Evolutionary conservation across 257 asterid genomes (phyloP).

Genomic region (Nicotiana otophora): DNA sequence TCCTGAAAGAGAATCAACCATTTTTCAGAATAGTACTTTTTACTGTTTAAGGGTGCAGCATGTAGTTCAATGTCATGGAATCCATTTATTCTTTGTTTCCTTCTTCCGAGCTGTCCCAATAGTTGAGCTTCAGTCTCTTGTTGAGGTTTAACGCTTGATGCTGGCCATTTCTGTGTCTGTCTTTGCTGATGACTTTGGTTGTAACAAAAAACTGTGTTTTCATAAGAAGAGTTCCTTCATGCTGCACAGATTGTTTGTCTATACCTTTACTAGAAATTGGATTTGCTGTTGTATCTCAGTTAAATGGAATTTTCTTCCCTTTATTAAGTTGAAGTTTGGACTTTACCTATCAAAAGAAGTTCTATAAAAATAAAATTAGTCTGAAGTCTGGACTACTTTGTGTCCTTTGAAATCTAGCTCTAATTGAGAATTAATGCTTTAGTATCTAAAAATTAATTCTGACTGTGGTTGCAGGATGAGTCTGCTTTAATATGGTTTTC

Average conservation of each 20-base stretch:
- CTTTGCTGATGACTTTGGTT: neutral
- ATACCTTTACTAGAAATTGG: neutral
- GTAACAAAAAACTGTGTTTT: neutral
- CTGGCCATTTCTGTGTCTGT: conserved; percentile 3
- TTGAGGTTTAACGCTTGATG: neutral
- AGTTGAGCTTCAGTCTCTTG: neutral
- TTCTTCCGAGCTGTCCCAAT: neutral
- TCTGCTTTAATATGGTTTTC: conserved; percentile 91
- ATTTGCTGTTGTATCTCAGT: neutral
- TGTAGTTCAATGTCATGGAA: neutral
- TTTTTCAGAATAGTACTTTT: neutral
- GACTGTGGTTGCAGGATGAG: conserved; percentile 59
- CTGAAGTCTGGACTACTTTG: conserved; percentile 10
- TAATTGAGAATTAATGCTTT: neutral
- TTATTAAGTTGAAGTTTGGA: neutral
- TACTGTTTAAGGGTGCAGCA: neutral
- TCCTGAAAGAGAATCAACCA: neutral
- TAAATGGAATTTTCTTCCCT: neutral
- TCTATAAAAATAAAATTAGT: neutral
- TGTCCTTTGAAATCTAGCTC: neutral
- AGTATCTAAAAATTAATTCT: neutral
- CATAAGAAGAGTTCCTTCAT: neutral
- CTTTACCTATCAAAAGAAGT: neutral
- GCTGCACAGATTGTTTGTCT: neutral
- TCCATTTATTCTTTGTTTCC: conserved; percentile 1